Conservation (phyloP, 805 yeast genomes). For the Candida alai region DNA sequence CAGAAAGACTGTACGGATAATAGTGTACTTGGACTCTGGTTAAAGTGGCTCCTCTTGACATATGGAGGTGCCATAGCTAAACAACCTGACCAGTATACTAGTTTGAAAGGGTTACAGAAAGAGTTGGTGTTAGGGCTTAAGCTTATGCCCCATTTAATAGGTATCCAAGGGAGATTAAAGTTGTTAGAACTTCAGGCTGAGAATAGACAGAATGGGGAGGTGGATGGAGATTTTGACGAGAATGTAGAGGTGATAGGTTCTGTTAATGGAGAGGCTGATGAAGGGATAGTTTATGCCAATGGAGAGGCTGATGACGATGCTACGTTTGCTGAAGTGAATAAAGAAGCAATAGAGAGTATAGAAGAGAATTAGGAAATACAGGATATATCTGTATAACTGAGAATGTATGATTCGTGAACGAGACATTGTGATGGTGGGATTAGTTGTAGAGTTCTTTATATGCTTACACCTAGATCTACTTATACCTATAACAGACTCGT, state of each 20-base stretch:
- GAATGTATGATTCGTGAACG: too few relatives aligned
- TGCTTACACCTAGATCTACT: neutral
- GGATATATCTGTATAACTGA: neutral
- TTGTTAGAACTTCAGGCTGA: constrained; percentile 72
- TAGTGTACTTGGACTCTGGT: constrained; percentile 52
- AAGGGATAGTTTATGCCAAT: constrained; percentile 32
- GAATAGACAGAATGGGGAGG: constrained; percentile 42
- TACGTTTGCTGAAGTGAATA: constrained; percentile 24
- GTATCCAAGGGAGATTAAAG: constrained; percentile 83
- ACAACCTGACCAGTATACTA: constrained; percentile 48
- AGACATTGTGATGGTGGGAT: too few relatives aligned
- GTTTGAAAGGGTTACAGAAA: constrained; percentile 54
- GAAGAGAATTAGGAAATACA: neutral
- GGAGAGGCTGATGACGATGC: constrained; percentile 36
- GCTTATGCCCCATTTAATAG: constrained; percentile 62
- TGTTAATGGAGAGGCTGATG: constrained; percentile 41
- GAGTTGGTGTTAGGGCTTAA: constrained; percentile 54
- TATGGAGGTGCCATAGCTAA: constrained; percentile 64
- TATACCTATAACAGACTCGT: neutral
- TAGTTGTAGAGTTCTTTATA: too few relatives aligned
- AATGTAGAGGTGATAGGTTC: constrained; percentile 22
- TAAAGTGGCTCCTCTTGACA: constrained; percentile 71
- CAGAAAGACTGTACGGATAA: constrained; percentile 25
- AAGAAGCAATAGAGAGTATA: constrained; percentile 27
- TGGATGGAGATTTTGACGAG: constrained; percentile 16